These are phyloP conservation scores for Niveomyces coronatus DNA, from an alignment of 2,329 filamentous ascomycete species.

Conservation along the genomic window DNA sequence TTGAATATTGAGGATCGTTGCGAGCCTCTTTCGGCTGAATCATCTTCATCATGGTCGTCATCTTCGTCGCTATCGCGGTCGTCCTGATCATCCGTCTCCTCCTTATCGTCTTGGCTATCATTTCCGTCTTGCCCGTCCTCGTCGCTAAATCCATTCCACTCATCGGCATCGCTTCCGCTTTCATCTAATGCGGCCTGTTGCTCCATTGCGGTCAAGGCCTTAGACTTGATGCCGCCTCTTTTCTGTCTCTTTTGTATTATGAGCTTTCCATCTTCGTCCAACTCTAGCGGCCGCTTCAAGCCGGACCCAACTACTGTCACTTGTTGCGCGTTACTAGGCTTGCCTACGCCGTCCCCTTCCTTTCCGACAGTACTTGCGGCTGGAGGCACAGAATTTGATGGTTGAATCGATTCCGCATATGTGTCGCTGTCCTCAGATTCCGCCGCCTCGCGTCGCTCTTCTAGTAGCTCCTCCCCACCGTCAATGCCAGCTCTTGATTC, in stretches of 20 bases:
- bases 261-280: conserved; percentile 69
- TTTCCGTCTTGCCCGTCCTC: conserved; percentile 24
- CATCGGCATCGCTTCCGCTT: conserved; percentile 27
- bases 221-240: conserved; percentile 50
- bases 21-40: conserved; percentile 17
- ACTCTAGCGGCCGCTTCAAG: conserved; percentile 74
- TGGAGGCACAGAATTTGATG: conserved; percentile 7
- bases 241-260: conserved; percentile 76
- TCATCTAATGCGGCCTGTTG: conserved; percentile 26
- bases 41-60: conserved; percentile 22
- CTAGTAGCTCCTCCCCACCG: conserved; percentile 44
- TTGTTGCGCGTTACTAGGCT: conserved; percentile 6
- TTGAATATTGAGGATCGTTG: conserved; percentile 65
- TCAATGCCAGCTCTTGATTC: conserved; percentile 56
- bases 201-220: conserved; percentile 35
- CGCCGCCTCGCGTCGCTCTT: conserved; percentile 20
- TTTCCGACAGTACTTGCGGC: no score
- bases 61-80: conserved; percentile 23
- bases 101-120: conserved; percentile 20
- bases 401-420: no score
- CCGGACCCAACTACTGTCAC: conserved; percentile 53
- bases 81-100: conserved; percentile 17
- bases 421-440: conserved; percentile 22
- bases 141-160: conserved; percentile 54
- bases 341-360: not conserved